These are phyloP conservation scores for Rhizopogon vinicolor DNA, from an alignment of 768 basidiomycete genomes.

Conservation along the genomic window DNA sequence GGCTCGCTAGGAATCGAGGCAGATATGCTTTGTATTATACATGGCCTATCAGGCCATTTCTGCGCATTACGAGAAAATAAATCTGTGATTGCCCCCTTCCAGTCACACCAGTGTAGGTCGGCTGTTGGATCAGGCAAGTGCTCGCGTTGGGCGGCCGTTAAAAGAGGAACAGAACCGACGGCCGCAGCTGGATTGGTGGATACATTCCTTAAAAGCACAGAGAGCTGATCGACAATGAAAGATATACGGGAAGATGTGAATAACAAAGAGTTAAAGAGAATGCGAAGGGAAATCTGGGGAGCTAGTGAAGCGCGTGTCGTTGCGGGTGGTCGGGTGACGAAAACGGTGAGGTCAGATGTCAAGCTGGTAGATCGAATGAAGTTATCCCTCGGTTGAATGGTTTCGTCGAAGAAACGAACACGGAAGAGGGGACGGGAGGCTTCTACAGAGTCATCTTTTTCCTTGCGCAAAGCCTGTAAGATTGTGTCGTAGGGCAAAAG, in stretches of 20 bases:
- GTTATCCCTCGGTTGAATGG: slow-evolving; percentile 63
- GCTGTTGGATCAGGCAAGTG: slow-evolving; percentile 80
- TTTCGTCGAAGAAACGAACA: slow-evolving; percentile 96
- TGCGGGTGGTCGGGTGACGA: slow-evolving; percentile 69
- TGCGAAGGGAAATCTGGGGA: slow-evolving; percentile 71
- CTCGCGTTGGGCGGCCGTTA: slow-evolving; percentile 65
- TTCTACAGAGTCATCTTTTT: slow-evolving; percentile 55
- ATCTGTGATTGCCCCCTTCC: slow-evolving; percentile 95
- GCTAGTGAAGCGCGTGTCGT: slow-evolving; percentile 67
- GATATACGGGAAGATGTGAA: slow-evolving; percentile 79
- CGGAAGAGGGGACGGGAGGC: slow-evolving; percentile 68
- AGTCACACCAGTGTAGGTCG: slow-evolving; percentile 95
- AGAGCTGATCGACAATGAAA: slow-evolving; percentile 81
- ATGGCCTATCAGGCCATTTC: slow-evolving; percentile 73
- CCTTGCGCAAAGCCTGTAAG: slow-evolving; percentile 60
- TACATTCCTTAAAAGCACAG: slow-evolving; percentile 67
- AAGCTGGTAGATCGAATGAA: slow-evolving; percentile 78
- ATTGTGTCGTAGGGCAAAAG: slow-evolving; percentile 78
- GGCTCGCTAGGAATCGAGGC: slow-evolving; percentile 27
- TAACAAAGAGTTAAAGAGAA: slow-evolving; percentile 92
- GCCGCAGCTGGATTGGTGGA: slow-evolving; percentile 61
- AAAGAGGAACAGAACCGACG: slow-evolving; percentile 75
- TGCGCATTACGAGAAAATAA: slow-evolving; percentile 88
- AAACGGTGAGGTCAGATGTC: slow-evolving; percentile 89
- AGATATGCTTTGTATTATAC: slow-evolving; percentile 79